A percentile compares a stretch with the other conserved stretches of the same genome.
These are phyloP conservation scores for Fusarium vanettenii DNA, from an alignment of 2,329 filamentous ascomycete genomes.

Conservation along the genomic window DNA sequence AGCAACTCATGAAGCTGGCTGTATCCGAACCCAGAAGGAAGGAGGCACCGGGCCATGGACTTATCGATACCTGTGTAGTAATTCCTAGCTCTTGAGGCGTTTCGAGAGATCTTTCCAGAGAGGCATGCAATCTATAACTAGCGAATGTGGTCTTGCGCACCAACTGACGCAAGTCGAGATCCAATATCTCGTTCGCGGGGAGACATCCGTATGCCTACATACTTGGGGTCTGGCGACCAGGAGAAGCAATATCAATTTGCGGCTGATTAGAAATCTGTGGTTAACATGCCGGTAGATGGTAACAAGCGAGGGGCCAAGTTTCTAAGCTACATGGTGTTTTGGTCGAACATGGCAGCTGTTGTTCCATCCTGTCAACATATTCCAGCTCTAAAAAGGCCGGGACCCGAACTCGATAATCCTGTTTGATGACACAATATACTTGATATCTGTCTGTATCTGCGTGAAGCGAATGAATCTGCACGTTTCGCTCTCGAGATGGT, in stretches of 20 bases:
- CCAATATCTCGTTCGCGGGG: background rate
- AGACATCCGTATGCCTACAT: background rate
- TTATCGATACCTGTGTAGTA: background rate
- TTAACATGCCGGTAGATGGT: background rate
- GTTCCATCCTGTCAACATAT: background rate
- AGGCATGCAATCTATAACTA: background rate
- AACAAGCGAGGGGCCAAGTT: background rate
- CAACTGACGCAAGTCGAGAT: background rate
- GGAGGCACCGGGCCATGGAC: background rate
- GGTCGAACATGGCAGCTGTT: background rate
- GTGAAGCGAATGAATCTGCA: slow-evolving; percentile 54
- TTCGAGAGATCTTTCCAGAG: background rate
- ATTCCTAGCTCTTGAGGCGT: background rate
- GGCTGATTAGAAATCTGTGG: too few relatives aligned
- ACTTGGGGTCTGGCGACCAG: background rate
- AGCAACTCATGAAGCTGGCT: background rate
- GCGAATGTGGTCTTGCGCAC: background rate
- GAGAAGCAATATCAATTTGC: background rate
- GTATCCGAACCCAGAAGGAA: background rate
- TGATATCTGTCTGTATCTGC: slow-evolving; percentile 48
- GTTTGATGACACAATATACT: slow-evolving; percentile 22
- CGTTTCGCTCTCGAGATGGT: slow-evolving; percentile 58
- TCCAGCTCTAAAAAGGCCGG: background rate
- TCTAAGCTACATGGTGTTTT: background rate
- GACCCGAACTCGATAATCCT: slow-evolving; percentile 4